phyloP scores from a whole-genome alignment of 805 yeast genomes.

The Pichia manshurica region DNA sequence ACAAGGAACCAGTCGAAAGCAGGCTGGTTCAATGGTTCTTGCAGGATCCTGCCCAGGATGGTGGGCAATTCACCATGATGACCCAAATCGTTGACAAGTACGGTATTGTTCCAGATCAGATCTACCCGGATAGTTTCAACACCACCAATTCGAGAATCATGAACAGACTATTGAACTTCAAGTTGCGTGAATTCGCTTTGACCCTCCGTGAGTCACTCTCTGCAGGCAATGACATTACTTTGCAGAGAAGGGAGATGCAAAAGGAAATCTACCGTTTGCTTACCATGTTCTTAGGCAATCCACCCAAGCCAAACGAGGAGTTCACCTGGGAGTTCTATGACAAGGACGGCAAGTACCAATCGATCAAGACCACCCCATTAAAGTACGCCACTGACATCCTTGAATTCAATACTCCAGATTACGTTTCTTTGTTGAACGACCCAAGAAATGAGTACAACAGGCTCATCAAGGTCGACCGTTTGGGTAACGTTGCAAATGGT shows the following conservation, averaged over 20 bases:
- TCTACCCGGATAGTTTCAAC: slow-evolving; percentile 62
- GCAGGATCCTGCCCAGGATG: slow-evolving; percentile 66
- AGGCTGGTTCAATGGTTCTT: slow-evolving; percentile 64
- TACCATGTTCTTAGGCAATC: slow-evolving; percentile 67
- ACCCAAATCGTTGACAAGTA: slow-evolving; percentile 71
- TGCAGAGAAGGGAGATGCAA: slow-evolving; percentile 37
- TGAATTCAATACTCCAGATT: slow-evolving; percentile 43
- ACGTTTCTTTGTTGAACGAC: slow-evolving; percentile 70
- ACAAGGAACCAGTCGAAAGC: slow-evolving; percentile 59
- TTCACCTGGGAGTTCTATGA: slow-evolving; percentile 73
- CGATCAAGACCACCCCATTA: slow-evolving; percentile 53
- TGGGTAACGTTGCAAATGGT: slow-evolving; percentile 71
- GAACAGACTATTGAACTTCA: slow-evolving; percentile 59
- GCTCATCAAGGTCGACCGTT: slow-evolving; percentile 63
- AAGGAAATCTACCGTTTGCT: slow-evolving; percentile 60
- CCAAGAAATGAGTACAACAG: slow-evolving; percentile 68
- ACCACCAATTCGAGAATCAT: slow-evolving; percentile 46
- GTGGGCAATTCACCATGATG: slow-evolving; percentile 87
- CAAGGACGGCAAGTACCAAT: slow-evolving; percentile 51
- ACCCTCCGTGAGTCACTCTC: slow-evolving; percentile 46
- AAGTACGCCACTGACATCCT: slow-evolving; percentile 56
- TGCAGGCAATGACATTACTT: slow-evolving; percentile 36
- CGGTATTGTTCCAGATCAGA: slow-evolving; percentile 70
- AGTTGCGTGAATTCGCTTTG: slow-evolving; percentile 75
- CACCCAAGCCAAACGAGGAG: slow-evolving; percentile 64